phyloP scores from a whole-genome alignment of 2,329 filamentous ascomycete species.

The Fusarium poae region DNA sequence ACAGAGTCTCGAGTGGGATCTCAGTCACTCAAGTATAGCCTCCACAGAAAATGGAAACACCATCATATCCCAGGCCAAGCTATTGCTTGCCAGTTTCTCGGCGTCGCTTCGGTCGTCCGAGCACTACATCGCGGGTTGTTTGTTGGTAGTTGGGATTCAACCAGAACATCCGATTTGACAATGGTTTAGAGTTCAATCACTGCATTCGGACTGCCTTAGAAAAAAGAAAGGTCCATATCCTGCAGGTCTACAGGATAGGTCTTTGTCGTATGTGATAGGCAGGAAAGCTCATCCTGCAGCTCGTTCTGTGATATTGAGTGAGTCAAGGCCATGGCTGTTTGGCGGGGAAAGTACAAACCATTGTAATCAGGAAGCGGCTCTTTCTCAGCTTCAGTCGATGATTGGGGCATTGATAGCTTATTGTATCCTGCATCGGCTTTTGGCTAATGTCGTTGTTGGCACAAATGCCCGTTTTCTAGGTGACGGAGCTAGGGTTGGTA shows the following conservation, averaged over 20 bases:
- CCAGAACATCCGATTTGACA: background rate
- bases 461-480: too few relatives aligned
- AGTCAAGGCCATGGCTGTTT: fast-evolving
- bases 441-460: background rate
- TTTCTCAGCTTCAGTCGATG: too few relatives aligned
- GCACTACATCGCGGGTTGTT: fast-evolving
- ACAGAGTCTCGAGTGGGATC: fast-evolving
- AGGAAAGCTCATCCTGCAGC: background rate
- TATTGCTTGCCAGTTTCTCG: background rate
- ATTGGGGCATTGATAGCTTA: background rate
- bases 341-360: background rate
- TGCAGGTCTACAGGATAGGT: background rate
- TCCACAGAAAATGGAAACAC: too few relatives aligned
- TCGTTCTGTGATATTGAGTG: fast-evolving
- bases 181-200: fast-evolving
- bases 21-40: background rate
- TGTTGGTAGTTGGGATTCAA: background rate
- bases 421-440: fast-evolving
- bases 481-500: background rate
- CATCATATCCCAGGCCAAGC: fast-evolving
- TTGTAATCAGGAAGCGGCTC: background rate
- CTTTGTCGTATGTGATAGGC: background rate
- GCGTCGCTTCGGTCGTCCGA: background rate
- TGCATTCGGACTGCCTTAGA: too few relatives aligned
- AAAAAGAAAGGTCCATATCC: fast-evolving